Conservation (phyloP, 352 stramenopile genomes). For the Phytophthora cryptogea region DNA sequence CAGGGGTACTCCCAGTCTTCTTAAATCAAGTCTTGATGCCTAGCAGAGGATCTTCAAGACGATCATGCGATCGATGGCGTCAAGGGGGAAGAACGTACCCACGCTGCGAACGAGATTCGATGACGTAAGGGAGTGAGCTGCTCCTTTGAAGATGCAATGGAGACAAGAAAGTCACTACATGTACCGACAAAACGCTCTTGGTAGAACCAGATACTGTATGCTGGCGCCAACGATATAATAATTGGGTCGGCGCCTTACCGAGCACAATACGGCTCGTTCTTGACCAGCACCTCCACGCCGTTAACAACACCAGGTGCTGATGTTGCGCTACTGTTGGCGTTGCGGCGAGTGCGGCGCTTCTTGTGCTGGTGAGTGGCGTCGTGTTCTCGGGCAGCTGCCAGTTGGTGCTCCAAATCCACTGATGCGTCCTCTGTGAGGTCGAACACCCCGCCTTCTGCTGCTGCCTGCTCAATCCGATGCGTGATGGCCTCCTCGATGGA, state of each 20-base stretch:
- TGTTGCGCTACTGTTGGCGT: neutral
- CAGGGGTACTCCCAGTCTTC: neutral
- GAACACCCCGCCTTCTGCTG: slow-evolving; percentile 61
- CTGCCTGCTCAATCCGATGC: slow-evolving; percentile 52
- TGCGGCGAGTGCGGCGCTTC: slow-evolving; percentile 31
- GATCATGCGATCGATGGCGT: neutral
- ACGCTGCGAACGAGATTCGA: slow-evolving; percentile 12
- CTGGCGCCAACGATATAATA: slow-evolving; percentile 1
- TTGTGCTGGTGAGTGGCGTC: slow-evolving; percentile 35
- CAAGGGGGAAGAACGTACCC: slow-evolving; percentile 5
- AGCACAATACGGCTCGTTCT: slow-evolving; percentile 25
- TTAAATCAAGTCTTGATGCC: too few relatives aligned
- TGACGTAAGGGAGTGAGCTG: slow-evolving; percentile 6
- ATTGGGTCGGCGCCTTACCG: slow-evolving; percentile 2
- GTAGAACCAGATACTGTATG: too few relatives aligned
- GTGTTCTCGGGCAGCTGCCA: slow-evolving; percentile 29
- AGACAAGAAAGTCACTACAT: slow-evolving; percentile 1
- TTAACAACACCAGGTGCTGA: neutral
- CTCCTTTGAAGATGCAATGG: neutral
- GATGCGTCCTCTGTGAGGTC: slow-evolving; percentile 69
- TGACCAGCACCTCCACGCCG: slow-evolving; percentile 15
- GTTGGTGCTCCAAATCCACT: slow-evolving; percentile 39
- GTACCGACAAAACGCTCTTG: neutral
- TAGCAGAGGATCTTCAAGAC: slow-evolving; percentile 11
- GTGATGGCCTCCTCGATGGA: slow-evolving; percentile 79